Evolutionary conservation across 371 early-diverging fungal species (phyloP).

Genomic region (Mucor racemosus): DNA sequence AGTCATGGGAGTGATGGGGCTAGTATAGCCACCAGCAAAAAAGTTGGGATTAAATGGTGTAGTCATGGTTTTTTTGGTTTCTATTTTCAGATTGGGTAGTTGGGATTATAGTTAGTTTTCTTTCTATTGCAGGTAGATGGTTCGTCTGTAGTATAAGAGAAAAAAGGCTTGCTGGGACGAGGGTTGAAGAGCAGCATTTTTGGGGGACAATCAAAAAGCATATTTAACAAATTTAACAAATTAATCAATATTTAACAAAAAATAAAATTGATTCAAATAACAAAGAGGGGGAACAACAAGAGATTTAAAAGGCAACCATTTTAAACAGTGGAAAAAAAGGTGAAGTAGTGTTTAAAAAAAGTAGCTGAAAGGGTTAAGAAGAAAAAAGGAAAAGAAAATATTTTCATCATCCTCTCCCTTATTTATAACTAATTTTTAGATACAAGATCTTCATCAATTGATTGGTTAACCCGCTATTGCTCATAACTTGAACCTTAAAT

Average conservation of each 20-base stretch:
- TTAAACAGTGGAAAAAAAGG: slow-evolving; percentile 20
- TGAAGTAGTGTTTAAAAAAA: not conserved
- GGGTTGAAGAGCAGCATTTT: slow-evolving; percentile 27
- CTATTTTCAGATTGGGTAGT: slow-evolving; percentile 19
- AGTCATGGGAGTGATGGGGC: slow-evolving; percentile 11
- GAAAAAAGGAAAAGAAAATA: slow-evolving; percentile 7
- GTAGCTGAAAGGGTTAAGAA: slow-evolving; percentile 8
- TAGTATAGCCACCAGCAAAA: slow-evolving; percentile 16
- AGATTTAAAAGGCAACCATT: slow-evolving; percentile 36
- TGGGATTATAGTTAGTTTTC: slow-evolving; percentile 26
- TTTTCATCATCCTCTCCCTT: not conserved
- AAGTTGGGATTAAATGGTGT: slow-evolving; percentile 3
- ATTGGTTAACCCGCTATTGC: slow-evolving; percentile 21
- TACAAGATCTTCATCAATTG: not conserved
- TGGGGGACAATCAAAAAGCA: slow-evolving; percentile 25
- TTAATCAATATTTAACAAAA: slow-evolving; percentile 27
- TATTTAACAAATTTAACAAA: slow-evolving; percentile 37
- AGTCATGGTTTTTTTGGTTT: slow-evolving; percentile 3
- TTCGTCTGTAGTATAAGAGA: slow-evolving; percentile 42
- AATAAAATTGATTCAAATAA: slow-evolving; percentile 19
- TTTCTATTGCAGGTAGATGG: slow-evolving; percentile 44
- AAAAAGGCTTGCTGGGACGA: slow-evolving; percentile 34
- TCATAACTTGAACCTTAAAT: slow-evolving; percentile 7
- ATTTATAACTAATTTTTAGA: not conserved
- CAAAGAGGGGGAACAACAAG: slow-evolving; percentile 9